phyloP scores from a whole-genome alignment of 805 yeast species.

The Tetrapisispora iriomotensis region DNA sequence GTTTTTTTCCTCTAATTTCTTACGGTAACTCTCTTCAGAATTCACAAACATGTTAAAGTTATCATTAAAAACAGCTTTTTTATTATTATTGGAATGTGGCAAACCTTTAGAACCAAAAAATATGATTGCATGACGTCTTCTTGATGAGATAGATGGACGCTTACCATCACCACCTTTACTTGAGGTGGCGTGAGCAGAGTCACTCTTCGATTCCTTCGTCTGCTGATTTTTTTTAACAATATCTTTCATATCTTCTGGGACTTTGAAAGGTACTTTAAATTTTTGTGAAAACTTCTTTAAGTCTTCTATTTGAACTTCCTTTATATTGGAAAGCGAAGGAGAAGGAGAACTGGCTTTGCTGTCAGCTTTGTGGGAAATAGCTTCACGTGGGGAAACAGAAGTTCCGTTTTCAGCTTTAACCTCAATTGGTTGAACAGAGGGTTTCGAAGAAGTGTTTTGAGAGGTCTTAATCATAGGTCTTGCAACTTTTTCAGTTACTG shows the following conservation, averaged over 20 bases:
- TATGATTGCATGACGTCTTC: constrained; percentile 21
- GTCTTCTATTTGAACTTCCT: constrained; percentile 56
- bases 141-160: constrained; percentile 8
- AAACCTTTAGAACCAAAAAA: constrained; percentile 33
- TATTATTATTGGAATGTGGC: constrained; percentile 23
- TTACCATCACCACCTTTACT: background rate
- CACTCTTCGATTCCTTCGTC: background rate
- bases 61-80: constrained; percentile 30
- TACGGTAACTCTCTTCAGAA: constrained; percentile 31
- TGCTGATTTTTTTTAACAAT: background rate
- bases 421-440: background rate
- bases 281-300: constrained; percentile 71
- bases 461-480: background rate
- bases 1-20: constrained; percentile 19
- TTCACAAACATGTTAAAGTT: constrained; percentile 46
- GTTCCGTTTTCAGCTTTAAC: background rate
- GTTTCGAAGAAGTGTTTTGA: background rate
- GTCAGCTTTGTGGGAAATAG: background rate
- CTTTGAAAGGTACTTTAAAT: constrained; percentile 58
- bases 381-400: background rate
- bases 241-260: constrained; percentile 36
- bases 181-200: background rate
- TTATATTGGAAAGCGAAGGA: constrained; percentile 7
- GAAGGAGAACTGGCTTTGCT: background rate
- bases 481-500: constrained; percentile 11